A percentile compares a stretch with the other conserved stretches of the same genome.
Evolutionary conservation across 441 rosid genomes (phyloP).

Genomic region (Brassica balearica): DNA sequence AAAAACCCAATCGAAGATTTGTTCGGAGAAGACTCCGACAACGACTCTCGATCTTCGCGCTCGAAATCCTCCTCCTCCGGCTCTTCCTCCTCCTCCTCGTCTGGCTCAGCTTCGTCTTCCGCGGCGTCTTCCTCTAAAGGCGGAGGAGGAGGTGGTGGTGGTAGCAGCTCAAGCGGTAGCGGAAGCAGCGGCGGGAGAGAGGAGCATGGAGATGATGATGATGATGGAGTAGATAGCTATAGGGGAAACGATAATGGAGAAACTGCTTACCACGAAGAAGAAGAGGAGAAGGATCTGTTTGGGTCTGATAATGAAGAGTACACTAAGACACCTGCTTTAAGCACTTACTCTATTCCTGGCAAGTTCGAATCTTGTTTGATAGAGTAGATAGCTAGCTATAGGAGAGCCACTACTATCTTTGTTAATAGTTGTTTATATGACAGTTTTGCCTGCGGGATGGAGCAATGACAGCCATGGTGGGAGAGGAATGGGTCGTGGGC

Average conservation of each 20-base stretch:
- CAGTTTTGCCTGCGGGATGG: constrained; percentile 75
- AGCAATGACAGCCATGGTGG: constrained; percentile 59
- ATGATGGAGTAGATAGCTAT: constrained; percentile 17
- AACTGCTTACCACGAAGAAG: constrained; percentile 45
- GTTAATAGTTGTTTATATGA: constrained; percentile 22
- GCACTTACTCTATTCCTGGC: constrained; percentile 73
- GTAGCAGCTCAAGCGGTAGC: constrained; percentile 59
- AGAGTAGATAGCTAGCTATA: neutral
- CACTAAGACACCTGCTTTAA: constrained; percentile 66
- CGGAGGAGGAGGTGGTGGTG: constrained; percentile 41
- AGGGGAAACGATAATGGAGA: constrained; percentile 40
- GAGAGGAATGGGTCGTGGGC: constrained; percentile 78
- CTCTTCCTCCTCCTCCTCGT: constrained; percentile 70
- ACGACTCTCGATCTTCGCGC: constrained; percentile 52
- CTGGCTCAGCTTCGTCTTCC: constrained; percentile 61
- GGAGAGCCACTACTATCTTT: neutral
- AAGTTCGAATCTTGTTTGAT: constrained; percentile 4
- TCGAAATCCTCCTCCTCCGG: constrained; percentile 66
- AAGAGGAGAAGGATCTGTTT: constrained; percentile 68
- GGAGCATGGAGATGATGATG: constrained; percentile 56
- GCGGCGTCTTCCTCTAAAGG: constrained; percentile 61
- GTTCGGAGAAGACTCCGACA: constrained; percentile 65
- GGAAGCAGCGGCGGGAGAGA: constrained; percentile 60
- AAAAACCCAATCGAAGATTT: constrained; percentile 45
- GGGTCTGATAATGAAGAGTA: constrained; percentile 88